phyloP scores from a whole-genome alignment of 164 flowering plant species.

The Saururus chinensis region DNA sequence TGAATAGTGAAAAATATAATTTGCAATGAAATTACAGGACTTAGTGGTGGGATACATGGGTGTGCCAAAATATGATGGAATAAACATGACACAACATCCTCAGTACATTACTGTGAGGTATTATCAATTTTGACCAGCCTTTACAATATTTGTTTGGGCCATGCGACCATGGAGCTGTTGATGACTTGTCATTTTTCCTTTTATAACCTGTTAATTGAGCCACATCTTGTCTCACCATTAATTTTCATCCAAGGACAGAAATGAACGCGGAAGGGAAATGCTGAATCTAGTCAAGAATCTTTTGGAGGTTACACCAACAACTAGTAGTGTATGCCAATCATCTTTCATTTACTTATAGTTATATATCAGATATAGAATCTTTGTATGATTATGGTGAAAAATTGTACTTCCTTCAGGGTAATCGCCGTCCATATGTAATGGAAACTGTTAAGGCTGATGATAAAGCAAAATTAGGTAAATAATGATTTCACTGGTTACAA shows the following conservation, averaged over 20 bases:
- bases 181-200: background rate
- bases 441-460: conserved; percentile 97
- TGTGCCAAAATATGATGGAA: conserved; percentile 82
- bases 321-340: conserved; percentile 41
- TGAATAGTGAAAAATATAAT: background rate
- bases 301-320: conserved; percentile 75
- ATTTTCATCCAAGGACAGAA: conserved; percentile 30
- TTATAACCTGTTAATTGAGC: background rate
- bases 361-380: background rate
- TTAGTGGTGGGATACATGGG: conserved; percentile 99
- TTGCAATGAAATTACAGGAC: conserved; percentile 41
- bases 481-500: too few relatives aligned
- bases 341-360: background rate
- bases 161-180: background rate
- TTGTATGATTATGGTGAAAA: background rate
- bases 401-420: conserved; percentile 44
- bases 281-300: conserved; percentile 60
- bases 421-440: conserved; percentile 72
- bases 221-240: background rate
- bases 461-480: conserved; percentile 73
- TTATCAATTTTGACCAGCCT: background rate
- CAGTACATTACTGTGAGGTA: conserved; percentile 97
- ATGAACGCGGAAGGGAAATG: conserved; percentile 96
- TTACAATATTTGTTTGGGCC: background rate
- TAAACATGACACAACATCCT: conserved; percentile 94